Conservation (phyloP, 805 yeast species). For the Brettanomyces naardenensis region DNA sequence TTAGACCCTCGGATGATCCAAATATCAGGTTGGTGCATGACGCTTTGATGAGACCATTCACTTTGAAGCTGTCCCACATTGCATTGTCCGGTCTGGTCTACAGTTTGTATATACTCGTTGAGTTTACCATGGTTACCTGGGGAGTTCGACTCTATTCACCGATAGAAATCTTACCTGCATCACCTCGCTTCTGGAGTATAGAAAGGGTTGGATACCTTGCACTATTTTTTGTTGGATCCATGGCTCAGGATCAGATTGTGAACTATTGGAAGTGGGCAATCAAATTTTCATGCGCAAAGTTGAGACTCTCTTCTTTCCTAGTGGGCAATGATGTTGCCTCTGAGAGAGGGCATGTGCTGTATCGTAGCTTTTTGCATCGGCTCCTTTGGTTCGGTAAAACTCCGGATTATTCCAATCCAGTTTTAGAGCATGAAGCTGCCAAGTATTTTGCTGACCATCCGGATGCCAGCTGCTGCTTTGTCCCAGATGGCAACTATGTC, state of each 20-base stretch:
- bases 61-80: slow-evolving; percentile 65
- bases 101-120: slow-evolving; percentile 60
- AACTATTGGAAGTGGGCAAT: slow-evolving; percentile 53
- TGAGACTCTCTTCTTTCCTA: slow-evolving; percentile 79
- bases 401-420: slow-evolving; percentile 50
- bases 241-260: slow-evolving; percentile 2
- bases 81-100: slow-evolving; percentile 68
- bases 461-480: slow-evolving; percentile 45
- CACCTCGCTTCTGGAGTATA: slow-evolving; percentile 1
- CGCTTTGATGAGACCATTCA: slow-evolving; percentile 71
- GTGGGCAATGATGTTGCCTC: slow-evolving; percentile 51
- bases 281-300: slow-evolving; percentile 40
- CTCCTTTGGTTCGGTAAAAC: slow-evolving; percentile 14
- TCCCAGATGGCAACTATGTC: slow-evolving; percentile 74
- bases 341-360: slow-evolving; percentile 64
- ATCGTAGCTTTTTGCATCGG: slow-evolving; percentile 41
- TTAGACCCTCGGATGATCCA: slow-evolving; percentile 92
- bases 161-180: slow-evolving; percentile 20
- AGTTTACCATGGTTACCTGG: slow-evolving; percentile 64
- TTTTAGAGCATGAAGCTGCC: slow-evolving; percentile 37
- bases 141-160: slow-evolving; percentile 31
- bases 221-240: slow-evolving; percentile 4
- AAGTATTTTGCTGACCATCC: slow-evolving; percentile 35
- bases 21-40: slow-evolving; percentile 80
- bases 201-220: slow-evolving; percentile 6